Evolutionary conservation across 225 moss, liverwort and hornwort genomes (phyloP).

Genomic region (Pseudisothecium myosuroides): DNA sequence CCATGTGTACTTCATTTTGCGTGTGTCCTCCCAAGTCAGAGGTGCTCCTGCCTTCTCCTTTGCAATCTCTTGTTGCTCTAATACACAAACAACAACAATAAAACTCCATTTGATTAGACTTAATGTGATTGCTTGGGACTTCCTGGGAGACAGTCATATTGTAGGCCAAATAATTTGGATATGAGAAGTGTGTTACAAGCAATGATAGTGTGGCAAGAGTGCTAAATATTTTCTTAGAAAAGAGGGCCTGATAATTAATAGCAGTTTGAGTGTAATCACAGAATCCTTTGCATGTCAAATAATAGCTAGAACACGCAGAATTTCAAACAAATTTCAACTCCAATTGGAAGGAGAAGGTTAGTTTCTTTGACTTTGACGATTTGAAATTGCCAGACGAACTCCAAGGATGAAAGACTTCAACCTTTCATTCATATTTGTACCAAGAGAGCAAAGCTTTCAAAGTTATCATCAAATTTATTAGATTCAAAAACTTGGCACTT

Average conservation of each 20-base stretch:
- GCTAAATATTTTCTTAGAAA: not conserved
- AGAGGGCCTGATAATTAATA: not conserved
- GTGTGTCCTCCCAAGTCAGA: not conserved
- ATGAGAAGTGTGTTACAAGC: not conserved
- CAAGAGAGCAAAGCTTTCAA: not conserved
- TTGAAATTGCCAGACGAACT: not conserved
- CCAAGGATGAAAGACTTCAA: not conserved
- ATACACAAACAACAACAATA: not conserved
- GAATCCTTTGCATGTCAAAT: not conserved
- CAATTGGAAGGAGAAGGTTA: not conserved
- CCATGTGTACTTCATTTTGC: conserved; percentile 35
- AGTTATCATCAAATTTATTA: not conserved
- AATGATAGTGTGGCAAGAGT: not conserved
- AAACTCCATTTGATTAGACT: not conserved
- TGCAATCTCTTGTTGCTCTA: not conserved
- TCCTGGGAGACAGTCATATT: not conserved
- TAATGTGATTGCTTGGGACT: not conserved
- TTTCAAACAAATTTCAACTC: not conserved
- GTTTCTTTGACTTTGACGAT: not conserved
- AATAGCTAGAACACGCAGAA: not conserved
- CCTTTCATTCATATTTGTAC: not conserved
- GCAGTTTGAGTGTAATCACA: accelerated
- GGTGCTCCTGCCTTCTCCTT: not conserved
- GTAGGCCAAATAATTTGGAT: not conserved
- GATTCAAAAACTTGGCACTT: not conserved